Base-by-base conservation (phyloP, 192 early-diverging fungal genomes). In the Chytriomyces sp. region DNA sequence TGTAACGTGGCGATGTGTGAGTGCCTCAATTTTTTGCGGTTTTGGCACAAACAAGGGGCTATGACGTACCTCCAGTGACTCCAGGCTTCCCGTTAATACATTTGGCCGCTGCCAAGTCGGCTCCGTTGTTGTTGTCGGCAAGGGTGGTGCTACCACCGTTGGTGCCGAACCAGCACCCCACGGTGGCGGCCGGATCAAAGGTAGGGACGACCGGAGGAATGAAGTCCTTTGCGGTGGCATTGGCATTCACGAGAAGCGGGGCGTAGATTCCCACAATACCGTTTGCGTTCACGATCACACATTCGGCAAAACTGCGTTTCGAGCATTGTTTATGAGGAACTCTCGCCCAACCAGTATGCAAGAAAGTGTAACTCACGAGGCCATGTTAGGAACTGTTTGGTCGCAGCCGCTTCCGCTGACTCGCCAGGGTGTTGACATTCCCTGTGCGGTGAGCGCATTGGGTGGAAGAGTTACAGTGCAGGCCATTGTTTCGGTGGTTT, bases 81-180 rank as follows among this genome's bases (percentile, higher is more conserved):
- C 14, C 14, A 10, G 61, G 61, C 12, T 63, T 39, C 6, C 79
- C 79, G 53, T 77, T 77, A 73, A 80, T 77, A 36, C 79, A 80
- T 0, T 80, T 80, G 44, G 64, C 77, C 7, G 64, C 38, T 14
- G 6, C 34, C 5, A 53, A 33, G 62, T 77, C 74, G 14, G 67
- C 63, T 22, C 75, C 63, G 30, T 38, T 67, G 33, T 59, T 61
- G 12, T 38, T 64, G 25, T 52, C 62, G 36, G 58, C 74, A 59
- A 81, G 80, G 14, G 73, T 53, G 7, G 78, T 78, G 57, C 76
- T 78, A 65, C 65, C 77, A 38, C 64, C 74, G 60, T 81, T 81
- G 34, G 79, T 73, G 19, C 79, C 79, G 64, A 81, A 80, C 77
- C 77, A 80, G 39, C 73, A 70, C 14, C 69, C 77, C 19, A 81